Percentiles rank a stretch among this genome's conserved stretches.
Conservation (phyloP, 768 basidiomycete genomes). For the Rhizopogon vinicolor region DNA sequence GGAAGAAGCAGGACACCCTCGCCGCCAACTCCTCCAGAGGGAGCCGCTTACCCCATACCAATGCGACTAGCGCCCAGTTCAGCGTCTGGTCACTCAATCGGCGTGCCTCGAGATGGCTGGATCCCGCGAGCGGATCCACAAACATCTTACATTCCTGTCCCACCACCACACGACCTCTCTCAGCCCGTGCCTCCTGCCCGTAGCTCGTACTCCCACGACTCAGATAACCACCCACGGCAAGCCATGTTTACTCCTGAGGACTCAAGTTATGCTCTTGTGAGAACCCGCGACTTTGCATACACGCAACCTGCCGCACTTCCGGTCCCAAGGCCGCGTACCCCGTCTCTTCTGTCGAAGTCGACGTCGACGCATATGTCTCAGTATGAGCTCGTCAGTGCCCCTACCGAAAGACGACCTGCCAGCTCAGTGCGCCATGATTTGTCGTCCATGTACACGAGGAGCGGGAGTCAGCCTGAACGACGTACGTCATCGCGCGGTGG, state of each 20-base stretch:
- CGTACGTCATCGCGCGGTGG: conserved; percentile 13
- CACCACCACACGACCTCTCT: conserved; percentile 16
- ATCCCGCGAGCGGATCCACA: conserved; percentile 25
- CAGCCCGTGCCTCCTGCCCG: conserved; percentile 13
- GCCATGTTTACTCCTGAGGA: background rate
- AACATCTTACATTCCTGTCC: conserved; percentile 17
- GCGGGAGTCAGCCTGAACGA: conserved; percentile 20
- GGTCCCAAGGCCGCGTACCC: conserved; percentile 9
- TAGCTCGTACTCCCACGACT: conserved; percentile 8
- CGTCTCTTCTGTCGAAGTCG: conserved; percentile 21
- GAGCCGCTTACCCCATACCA: conserved; percentile 24
- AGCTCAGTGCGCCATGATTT: conserved; percentile 23
- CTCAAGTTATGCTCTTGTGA: conserved; percentile 14
- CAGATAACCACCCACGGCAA: conserved; percentile 6
- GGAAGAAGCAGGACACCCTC: conserved; percentile 6
- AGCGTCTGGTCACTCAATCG: conserved; percentile 4
- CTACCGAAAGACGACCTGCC: conserved; percentile 16
- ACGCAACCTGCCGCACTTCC: conserved; percentile 6
- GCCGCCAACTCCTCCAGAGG: conserved; percentile 5
- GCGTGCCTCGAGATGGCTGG: conserved; percentile 19
- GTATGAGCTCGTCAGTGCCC: conserved; percentile 21
- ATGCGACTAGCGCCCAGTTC: conserved; percentile 17
- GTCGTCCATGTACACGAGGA: conserved; percentile 14
- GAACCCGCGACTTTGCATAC: conserved; percentile 27
- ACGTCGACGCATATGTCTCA: conserved; percentile 26